These are phyloP conservation scores for Passiflora organensis DNA, from an alignment of 345 rosid genomes.

Conservation along the genomic window DNA sequence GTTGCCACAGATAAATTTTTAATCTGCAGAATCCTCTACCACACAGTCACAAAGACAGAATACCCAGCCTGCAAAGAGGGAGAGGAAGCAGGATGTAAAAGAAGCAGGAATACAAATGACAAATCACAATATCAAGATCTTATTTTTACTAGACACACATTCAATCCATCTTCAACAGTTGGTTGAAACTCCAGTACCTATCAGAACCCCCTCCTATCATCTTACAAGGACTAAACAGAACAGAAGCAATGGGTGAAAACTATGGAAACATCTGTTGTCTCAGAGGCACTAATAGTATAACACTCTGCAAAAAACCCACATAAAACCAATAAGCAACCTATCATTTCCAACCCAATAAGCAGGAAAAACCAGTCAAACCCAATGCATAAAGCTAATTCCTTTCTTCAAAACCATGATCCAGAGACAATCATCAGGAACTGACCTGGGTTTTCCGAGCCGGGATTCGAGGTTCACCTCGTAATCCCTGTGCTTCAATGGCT, in stretches of 20 bases:
- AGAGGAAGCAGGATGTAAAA: background rate
- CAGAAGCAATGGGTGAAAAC: background rate
- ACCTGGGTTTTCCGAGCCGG: constrained; percentile 97
- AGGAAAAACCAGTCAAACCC: no score
- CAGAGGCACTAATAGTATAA: constrained; percentile 93
- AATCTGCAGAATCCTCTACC: constrained; percentile 97
- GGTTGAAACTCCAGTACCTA: no score
- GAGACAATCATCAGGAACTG: constrained; percentile 3
- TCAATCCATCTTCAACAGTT: no score
- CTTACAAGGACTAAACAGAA: background rate
- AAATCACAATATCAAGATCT: no score
- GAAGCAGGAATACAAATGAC: background rate
- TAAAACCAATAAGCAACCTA: no score
- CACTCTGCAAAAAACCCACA: constrained; percentile 52
- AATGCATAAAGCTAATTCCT: no score
- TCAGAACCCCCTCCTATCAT: no score
- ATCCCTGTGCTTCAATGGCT: constrained; percentile 95
- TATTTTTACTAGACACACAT: no score
- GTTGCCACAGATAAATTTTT: constrained; percentile 97
- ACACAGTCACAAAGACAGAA: constrained; percentile 94
- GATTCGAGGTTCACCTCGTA: constrained; percentile 92
- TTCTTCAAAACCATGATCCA: no score
- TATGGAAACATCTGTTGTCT: constrained; percentile 73
- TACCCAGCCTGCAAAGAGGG: constrained; percentile 77
- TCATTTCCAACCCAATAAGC: background rate